These are phyloP conservation scores for Rheum nobile DNA, from an alignment of 148 eudicot species.

Conservation along the genomic window DNA sequence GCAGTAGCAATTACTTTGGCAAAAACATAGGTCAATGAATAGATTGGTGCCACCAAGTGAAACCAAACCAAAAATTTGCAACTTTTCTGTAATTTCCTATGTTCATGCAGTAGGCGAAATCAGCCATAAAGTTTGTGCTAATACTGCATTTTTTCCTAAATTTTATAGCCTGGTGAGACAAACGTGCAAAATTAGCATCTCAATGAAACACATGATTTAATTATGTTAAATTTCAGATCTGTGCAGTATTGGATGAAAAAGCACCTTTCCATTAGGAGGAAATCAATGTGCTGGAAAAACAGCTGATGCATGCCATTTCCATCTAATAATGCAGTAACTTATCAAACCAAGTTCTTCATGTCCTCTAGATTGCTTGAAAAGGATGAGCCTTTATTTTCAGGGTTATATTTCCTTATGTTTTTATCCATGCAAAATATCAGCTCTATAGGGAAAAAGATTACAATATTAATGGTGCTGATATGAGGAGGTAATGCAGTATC, in stretches of 20 bases:
- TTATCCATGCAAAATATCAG: not conserved
- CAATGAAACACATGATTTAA: not conserved
- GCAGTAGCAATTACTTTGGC: not conserved
- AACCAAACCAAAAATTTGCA: not conserved
- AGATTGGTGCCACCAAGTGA: not conserved
- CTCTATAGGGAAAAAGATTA: not conserved
- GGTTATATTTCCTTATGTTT: not conserved
- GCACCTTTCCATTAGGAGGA: not conserved
- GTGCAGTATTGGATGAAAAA: not conserved
- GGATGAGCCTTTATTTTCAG: not conserved
- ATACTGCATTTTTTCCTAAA: not conserved
- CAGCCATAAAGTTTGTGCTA: not conserved
- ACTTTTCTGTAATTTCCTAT: not conserved
- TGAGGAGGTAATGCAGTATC: not conserved
- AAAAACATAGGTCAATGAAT: not conserved
- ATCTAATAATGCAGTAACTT: not conserved
- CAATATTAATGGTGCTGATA: not conserved
- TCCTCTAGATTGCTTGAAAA: not conserved
- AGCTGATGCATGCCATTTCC: not conserved
- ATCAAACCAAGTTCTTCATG: not conserved
- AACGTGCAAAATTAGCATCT: not conserved
- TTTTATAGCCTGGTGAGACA: not conserved
- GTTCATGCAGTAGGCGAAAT: not conserved
- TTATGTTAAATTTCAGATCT: not conserved
- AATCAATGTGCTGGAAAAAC: not conserved